These are phyloP conservation scores for Fistulifera pelliculosa DNA, from an alignment of 108 stramenopile genomes.

Conservation along the genomic window DNA sequence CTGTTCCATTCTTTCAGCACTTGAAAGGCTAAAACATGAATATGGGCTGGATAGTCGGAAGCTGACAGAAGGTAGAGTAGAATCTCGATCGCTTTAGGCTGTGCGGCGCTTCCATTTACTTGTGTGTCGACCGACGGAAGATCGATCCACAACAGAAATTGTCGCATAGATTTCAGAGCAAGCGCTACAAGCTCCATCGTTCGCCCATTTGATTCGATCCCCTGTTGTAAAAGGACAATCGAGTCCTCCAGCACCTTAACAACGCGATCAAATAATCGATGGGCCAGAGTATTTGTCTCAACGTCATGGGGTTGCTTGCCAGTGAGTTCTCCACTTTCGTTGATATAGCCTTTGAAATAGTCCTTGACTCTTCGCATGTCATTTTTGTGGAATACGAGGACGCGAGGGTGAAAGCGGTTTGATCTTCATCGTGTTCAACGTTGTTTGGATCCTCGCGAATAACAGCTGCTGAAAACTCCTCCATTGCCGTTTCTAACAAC, in stretches of 20 bases:
- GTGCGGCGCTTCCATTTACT: no score
- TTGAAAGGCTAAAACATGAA: neutral
- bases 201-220: neutral
- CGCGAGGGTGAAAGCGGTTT: neutral
- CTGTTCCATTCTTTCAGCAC: constrained; percentile 8
- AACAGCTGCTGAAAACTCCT: constrained; percentile 2
- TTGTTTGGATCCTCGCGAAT: neutral
- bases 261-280: no score
- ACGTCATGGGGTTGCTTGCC: no score
- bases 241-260: no score
- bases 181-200: neutral
- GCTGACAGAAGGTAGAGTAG: no score
- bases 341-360: constrained; percentile 3
- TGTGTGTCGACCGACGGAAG: no score
- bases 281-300: no score
- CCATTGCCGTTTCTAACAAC: constrained; percentile 16
- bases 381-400: constrained; percentile 1
- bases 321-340: no score
- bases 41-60: no score
- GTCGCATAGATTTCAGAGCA: neutral
- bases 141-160: neutral
- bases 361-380: constrained; percentile 13
- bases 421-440: constrained; percentile 7
- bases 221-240: no score
- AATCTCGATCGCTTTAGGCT: no score